Evolutionary conservation across 2,329 filamentous ascomycete genomes (phyloP).

Genomic region (Fusarium nisikadoi): DNA sequence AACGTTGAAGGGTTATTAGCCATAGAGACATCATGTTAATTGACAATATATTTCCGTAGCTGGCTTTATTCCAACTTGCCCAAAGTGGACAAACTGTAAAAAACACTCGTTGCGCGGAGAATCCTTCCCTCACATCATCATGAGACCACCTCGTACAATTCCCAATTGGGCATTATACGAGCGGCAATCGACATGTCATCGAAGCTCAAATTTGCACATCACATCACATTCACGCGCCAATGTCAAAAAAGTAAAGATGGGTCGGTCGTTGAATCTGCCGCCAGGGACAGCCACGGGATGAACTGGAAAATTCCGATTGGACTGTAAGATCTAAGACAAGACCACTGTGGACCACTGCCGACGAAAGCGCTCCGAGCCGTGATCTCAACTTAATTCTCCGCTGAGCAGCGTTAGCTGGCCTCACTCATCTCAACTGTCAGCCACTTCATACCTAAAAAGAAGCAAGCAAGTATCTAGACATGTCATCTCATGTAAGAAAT

Average conservation of each 20-base stretch:
- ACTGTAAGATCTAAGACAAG: neutral
- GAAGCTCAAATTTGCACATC: neutral
- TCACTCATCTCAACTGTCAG: neutral
- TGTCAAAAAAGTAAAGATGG: neutral
- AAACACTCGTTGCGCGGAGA: fast-evolving
- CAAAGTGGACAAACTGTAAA: fast-evolving
- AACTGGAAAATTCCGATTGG: neutral
- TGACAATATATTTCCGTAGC: neutral
- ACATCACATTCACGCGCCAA: neutral
- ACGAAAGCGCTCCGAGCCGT: neutral
- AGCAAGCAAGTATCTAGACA: neutral
- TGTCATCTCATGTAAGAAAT: neutral
- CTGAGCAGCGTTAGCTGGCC: neutral
- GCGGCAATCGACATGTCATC: neutral
- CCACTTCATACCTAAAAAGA: neutral
- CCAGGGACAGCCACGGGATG: neutral
- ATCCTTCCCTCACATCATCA: neutral
- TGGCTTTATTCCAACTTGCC: fast-evolving
- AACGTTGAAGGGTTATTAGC: neutral
- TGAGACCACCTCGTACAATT: neutral
- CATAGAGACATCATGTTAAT: fast-evolving
- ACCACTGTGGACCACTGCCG: neutral
- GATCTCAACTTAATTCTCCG: neutral
- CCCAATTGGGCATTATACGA: neutral
- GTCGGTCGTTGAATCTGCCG: neutral